phyloP scores from a whole-genome alignment of 768 basidiomycete genomes.

The Boletellus sp. region DNA sequence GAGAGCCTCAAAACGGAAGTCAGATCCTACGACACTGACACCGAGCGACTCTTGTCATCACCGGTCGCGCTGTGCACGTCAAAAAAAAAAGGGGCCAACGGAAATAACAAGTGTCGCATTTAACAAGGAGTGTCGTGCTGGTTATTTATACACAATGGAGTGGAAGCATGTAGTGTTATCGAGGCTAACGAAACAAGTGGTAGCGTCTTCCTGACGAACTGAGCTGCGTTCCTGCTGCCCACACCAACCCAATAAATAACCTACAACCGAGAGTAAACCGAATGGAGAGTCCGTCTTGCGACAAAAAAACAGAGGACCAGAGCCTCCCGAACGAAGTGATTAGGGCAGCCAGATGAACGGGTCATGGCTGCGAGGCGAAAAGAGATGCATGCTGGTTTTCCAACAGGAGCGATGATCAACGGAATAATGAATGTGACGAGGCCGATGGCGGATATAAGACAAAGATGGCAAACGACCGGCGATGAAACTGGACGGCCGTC shows the following conservation, averaged over 20 bases:
- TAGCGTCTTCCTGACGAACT: slow-evolving; percentile 8
- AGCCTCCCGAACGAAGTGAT: slow-evolving; percentile 18
- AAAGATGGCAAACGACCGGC: neutral
- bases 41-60: no score
- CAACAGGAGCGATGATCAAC: neutral
- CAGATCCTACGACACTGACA: neutral
- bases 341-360: slow-evolving; percentile 5
- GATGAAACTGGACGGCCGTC: neutral
- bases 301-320: slow-evolving; percentile 8
- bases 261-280: neutral
- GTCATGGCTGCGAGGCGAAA: slow-evolving; percentile 6
- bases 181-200: slow-evolving; percentile 5
- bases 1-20: neutral
- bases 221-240: neutral
- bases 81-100: neutral
- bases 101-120: slow-evolving; percentile 5
- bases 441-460: neutral
- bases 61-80: neutral
- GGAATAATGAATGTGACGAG: neutral
- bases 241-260: slow-evolving; percentile 5
- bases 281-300: slow-evolving; percentile 13
- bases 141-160: neutral
- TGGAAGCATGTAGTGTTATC: slow-evolving; percentile 2
- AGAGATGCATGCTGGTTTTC: neutral
- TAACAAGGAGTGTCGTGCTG: slow-evolving; percentile 7